Base-by-base conservation (phyloP, 352 stramenopile species). In the Phytophthora megakarya region DNA sequence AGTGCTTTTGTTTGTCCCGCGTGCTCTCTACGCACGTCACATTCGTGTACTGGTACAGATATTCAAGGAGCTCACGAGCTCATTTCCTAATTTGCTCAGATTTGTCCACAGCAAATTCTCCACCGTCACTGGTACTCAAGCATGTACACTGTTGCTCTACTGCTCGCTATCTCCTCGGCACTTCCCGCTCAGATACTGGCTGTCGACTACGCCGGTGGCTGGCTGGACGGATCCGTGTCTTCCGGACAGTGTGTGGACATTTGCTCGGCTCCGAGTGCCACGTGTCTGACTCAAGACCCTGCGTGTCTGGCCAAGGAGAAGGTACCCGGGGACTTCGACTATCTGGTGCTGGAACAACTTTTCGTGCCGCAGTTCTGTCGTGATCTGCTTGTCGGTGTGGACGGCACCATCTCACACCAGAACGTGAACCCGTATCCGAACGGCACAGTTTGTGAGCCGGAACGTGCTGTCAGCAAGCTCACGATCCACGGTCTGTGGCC, bases 321-420 rank as follows among this genome's bases (percentile, higher is more conserved):
- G 69, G 70, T 72, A 39, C 76, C 82, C 6, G 80, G 81, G 21
- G 81, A 90, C 73, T 93, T 83, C 37, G 84, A 91, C 76, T 93
- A 88, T 62, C 68, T 93, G 35, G 56, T 91, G 35, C 68, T 93
- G 30, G 84, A 93, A 73, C 81, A 93, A 61, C 67, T 93, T 65
- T 93, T 86, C 64, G 73, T 86, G 45, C 84, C 84, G 65, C 81
- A 93, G 72, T 93, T 85, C 67, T 93, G 84, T 61, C 84, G 84
- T 26, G 84, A 93, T 50, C 66, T 93, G 46, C 74, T 91, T 13
- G 57, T 77, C 1, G 84, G 84, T 26, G 71, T 87, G 16, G 84
- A 93, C 67, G 84, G 73, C 60, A 93, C 84, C 37, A 80, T 92
- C 70, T 89, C 82, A 55, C 84, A 93, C 68, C 82, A 88, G 70